phyloP scores from a whole-genome alignment of 2,329 filamentous ascomycete genomes.

The Proliferodiscus dingleyae region DNA sequence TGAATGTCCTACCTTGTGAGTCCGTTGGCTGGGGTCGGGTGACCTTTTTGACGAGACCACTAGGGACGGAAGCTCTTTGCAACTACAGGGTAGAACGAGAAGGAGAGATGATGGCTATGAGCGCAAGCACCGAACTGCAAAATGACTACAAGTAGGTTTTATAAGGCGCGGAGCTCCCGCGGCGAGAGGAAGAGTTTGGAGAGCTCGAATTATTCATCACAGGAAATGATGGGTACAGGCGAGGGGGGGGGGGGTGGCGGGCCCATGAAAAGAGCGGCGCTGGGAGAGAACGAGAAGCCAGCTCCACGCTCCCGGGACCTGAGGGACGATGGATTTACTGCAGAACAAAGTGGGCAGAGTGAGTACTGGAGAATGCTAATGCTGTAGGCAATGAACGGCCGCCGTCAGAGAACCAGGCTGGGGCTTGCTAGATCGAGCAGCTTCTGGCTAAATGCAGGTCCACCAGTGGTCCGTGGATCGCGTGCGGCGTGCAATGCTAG shows the following conservation, averaged over 20 bases:
- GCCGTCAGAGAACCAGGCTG: too few species aligned
- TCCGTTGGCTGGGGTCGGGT: background rate
- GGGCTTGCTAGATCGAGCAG: conserved; percentile 1
- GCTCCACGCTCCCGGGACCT: conserved; percentile 1
- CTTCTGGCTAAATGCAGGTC: conserved; percentile 4
- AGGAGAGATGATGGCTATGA: background rate
- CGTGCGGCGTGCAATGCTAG: too few species aligned
- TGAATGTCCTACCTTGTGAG: background rate
- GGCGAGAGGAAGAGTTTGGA: background rate
- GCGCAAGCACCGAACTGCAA: too few species aligned
- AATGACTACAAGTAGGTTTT: too few species aligned
- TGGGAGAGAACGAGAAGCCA: background rate
- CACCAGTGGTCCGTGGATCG: background rate
- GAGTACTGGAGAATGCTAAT: too few species aligned
- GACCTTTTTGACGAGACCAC: background rate
- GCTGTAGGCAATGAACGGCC: too few species aligned
- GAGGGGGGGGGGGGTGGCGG: background rate
- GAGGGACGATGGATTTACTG: background rate
- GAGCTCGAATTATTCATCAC: background rate
- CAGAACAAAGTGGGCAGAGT: too few species aligned
- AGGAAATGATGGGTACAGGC: background rate
- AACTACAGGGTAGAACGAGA: background rate
- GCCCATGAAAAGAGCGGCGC: background rate
- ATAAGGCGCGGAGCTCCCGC: too few species aligned
- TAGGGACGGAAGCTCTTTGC: too few species aligned